A percentile compares a stretch with the other conserved stretches of the same genome.
Evolutionary conservation across 306 rosid genomes (phyloP).

Genomic region (Styphnolobium japonicum): DNA sequence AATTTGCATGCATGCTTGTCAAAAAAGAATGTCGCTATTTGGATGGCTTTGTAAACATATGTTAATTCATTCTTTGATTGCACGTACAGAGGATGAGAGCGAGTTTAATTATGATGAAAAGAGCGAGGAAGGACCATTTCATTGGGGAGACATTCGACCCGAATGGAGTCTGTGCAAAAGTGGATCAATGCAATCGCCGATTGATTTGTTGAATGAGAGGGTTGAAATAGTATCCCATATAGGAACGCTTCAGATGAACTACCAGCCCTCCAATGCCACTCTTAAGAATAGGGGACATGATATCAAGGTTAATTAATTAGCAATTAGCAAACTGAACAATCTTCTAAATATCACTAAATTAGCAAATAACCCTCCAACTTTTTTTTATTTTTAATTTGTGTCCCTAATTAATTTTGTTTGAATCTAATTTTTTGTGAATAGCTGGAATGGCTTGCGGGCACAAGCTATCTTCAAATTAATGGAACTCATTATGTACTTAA

Average conservation of each 20-base stretch:
- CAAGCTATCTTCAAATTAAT: slow-evolving; percentile 51
- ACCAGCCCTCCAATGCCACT: slow-evolving; percentile 58
- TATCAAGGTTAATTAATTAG: slow-evolving; percentile 46
- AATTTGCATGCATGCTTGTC: not conserved
- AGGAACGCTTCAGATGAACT: slow-evolving; percentile 32
- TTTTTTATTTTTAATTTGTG: not conserved
- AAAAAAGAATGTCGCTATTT: too few species aligned
- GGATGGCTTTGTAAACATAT: too few species aligned
- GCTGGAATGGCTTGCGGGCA: slow-evolving; percentile 43
- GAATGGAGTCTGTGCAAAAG: slow-evolving; percentile 59
- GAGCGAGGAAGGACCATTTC: slow-evolving; percentile 50
- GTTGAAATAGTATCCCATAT: slow-evolving; percentile 45
- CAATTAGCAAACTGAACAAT: not conserved
- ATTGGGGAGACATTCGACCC: slow-evolving; percentile 57
- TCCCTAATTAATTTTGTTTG: not conserved
- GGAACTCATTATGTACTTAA: slow-evolving; percentile 46
- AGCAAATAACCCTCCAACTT: not conserved
- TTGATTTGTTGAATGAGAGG: slow-evolving; percentile 42
- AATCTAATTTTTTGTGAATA: slow-evolving; percentile 11
- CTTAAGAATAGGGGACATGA: slow-evolving; percentile 73
- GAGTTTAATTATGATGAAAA: slow-evolving; percentile 48
- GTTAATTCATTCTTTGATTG: not conserved
- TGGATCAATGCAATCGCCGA: slow-evolving; percentile 81
- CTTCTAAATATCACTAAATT: not conserved
- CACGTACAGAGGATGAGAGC: slow-evolving; percentile 46